Evolutionary conservation across 1,139 yeast genomes (phyloP).

Genomic region (Yamadazyma pseudoaaseri): DNA sequence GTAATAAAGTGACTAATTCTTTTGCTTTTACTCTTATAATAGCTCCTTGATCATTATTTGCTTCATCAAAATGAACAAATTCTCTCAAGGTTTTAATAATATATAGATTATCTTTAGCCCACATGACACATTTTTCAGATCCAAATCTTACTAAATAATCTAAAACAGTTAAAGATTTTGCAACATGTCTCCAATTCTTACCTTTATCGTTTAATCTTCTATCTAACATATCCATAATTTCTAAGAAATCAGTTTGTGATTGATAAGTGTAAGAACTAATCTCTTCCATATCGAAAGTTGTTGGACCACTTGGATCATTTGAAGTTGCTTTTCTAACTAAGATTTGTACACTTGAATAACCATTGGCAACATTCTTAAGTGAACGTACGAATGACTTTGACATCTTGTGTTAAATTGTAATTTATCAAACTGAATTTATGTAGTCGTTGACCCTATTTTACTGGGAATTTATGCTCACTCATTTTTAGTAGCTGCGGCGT

Average conservation of each 20-base stretch:
- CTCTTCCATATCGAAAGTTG: conserved; percentile 80
- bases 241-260: conserved; percentile 72
- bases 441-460: conserved; percentile 10
- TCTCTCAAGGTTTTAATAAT: conserved; percentile 89
- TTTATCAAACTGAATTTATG: neutral
- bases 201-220: conserved; percentile 94
- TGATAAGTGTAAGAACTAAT: conserved; percentile 74
- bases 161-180: conserved; percentile 82
- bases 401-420: conserved; percentile 34
- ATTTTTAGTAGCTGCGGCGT: conserved; percentile 1
- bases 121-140: conserved; percentile 84
- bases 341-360: conserved; percentile 84
- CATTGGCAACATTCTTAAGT: conserved; percentile 90
- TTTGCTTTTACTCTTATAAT: conserved; percentile 89
- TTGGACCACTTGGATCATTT: conserved; percentile 85
- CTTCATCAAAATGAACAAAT: conserved; percentile 80
- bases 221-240: conserved; percentile 94
- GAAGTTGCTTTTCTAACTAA: conserved; percentile 92
- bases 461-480: conserved; percentile 1
- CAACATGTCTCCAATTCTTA: conserved; percentile 96
- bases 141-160: conserved; percentile 89
- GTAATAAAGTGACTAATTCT: conserved; percentile 74
- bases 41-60: conserved; percentile 85
- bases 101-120: conserved; percentile 92
- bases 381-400: conserved; percentile 80